These are phyloP conservation scores for Cladosporium sp. DNA, from an alignment of 2,329 filamentous ascomycete genomes.

Conservation along the genomic window DNA sequence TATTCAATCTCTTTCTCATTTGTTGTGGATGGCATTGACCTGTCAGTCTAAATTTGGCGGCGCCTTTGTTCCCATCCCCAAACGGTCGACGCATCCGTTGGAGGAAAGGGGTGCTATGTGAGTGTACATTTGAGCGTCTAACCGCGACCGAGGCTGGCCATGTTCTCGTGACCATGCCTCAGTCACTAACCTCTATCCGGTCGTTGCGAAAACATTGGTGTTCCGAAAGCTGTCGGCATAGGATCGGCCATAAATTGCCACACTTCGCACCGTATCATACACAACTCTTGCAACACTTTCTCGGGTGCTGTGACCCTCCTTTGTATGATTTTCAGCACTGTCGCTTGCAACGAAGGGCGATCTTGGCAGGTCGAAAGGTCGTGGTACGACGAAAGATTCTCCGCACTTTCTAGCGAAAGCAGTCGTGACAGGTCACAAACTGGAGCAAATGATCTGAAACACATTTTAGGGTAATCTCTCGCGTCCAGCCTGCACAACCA, in stretches of 20 bases:
- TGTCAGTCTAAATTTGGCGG: no score
- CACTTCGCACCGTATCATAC: not conserved
- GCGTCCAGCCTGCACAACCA: not conserved
- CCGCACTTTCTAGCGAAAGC: not conserved
- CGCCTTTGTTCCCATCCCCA: not conserved
- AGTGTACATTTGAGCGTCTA: not conserved
- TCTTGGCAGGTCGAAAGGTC: not conserved
- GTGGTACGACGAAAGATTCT: not conserved
- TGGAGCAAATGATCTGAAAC: not conserved
- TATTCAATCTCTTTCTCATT: no score
- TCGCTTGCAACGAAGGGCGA: not conserved
- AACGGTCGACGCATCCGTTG: not conserved
- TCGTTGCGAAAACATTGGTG: constrained; percentile 5
- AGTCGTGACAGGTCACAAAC: not conserved
- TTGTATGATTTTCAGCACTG: not conserved
- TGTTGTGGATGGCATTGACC: no score
- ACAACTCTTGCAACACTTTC: not conserved
- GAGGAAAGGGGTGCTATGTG: not conserved
- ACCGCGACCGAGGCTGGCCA: not conserved
- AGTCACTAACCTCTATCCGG: not conserved
- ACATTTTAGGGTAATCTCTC: not conserved
- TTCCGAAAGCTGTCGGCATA: not conserved
- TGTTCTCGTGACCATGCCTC: not conserved
- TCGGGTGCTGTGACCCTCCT: not conserved
- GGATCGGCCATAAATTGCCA: not conserved